Base-by-base conservation (phyloP, 176 grass and related monocot species). In the Ensete ventricosum region DNA sequence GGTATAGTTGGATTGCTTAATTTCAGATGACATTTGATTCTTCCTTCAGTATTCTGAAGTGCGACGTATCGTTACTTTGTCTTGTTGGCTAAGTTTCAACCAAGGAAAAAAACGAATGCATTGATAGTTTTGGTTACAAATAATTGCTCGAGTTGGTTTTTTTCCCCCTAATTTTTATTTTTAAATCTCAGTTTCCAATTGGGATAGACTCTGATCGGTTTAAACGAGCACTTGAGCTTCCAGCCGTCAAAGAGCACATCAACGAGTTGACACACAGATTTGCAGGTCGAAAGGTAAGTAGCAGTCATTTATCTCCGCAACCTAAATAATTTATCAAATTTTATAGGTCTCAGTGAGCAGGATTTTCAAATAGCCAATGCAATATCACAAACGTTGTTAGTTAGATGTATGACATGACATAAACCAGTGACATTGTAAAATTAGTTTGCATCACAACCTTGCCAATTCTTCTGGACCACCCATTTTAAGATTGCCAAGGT, bases 121-220 rank as follows among this genome's bases (percentile, higher is more conserved):
- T 20, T 52, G 9, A 70, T 20, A 3, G 9, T 50, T 43, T 43
- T 51, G 34, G 4, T 50, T 54, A 54, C 72, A 60, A 26, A 66
- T 72, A 22, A 26, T 74, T 62, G 55, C 34, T 71, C 34, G 34
- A 43, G 34, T 43, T 43, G 34, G 34, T 67, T 78, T 67, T 71
- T 43, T 43, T 43, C 34, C 22, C 60, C 70, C 57, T 66, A 27
- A 62, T 50, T 54, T 76, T 79, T 75, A 70, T 77, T 83, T 83
- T 74, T 82, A 85, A 90, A 91, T 78, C 81, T 82, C 86, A 99
- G 96, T 99, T 99, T 99, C 96, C 96, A 84, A 99, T 99, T 80
- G 96, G 96, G 81, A 99, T 99, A 87, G 96, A 99, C 86, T 94
- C 91, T 67, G 96, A 99, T 19, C 82, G 96, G 81, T 99, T 99